A percentile compares a stretch with the other conserved stretches of the same genome.
phyloP scores from a whole-genome alignment of 108 stramenopile genomes.

The Asterionellopsis glacialis region DNA sequence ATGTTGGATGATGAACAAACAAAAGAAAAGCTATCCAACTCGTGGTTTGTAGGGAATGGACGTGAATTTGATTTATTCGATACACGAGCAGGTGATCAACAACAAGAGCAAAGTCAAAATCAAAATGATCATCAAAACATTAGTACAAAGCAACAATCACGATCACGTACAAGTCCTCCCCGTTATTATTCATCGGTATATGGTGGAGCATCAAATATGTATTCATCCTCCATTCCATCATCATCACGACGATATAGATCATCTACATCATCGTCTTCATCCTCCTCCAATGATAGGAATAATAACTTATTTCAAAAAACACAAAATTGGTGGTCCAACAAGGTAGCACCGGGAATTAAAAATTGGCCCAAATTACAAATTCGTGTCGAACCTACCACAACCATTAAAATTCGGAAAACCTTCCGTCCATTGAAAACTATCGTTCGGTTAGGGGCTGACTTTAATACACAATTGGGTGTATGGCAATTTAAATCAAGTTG shows the following conservation, averaged over 20 bases:
- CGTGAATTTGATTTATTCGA: constrained; percentile 38
- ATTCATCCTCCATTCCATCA: not conserved
- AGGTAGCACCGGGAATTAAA: constrained; percentile 16
- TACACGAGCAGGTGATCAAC: not conserved
- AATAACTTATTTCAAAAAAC: constrained; percentile 15
- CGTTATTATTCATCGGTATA: not conserved
- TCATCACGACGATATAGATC: not conserved
- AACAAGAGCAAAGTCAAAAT: too few relatives aligned
- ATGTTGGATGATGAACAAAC: too few relatives aligned
- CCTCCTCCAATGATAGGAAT: too few relatives aligned
- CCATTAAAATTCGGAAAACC: constrained; percentile 53
- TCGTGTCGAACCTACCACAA: constrained; percentile 64
- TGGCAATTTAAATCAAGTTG: constrained; percentile 68
- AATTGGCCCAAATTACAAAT: constrained; percentile 38
- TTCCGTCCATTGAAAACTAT: constrained; percentile 58
- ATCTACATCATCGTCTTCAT: too few relatives aligned
- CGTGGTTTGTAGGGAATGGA: constrained; percentile 15
- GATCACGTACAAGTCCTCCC: too few relatives aligned
- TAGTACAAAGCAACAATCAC: too few relatives aligned
- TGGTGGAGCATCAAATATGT: constrained; percentile 1
- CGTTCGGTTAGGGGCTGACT: constrained; percentile 60
- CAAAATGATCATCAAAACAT: too few relatives aligned
- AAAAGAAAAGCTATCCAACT: not conserved
- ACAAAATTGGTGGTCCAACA: constrained; percentile 44
- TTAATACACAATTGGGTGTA: constrained; percentile 64